phyloP scores from a whole-genome alignment of 805 yeast genomes.

The Yamadazyma ubonensis region DNA sequence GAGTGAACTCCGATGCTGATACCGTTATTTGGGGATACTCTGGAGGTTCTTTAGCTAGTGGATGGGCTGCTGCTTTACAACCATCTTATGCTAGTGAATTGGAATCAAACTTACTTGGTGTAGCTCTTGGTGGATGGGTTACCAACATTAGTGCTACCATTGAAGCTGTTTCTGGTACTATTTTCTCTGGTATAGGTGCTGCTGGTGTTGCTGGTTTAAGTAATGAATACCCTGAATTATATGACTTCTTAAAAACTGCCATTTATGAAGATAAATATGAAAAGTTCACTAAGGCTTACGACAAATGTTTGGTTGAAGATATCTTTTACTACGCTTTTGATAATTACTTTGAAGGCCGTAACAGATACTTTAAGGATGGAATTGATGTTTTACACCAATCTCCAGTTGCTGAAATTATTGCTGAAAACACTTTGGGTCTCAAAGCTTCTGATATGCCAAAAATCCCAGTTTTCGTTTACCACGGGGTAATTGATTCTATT shows the following conservation, averaged over 20 bases:
- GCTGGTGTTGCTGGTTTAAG: constrained; percentile 30
- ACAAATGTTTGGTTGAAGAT: constrained; percentile 7
- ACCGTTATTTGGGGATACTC: constrained; percentile 36
- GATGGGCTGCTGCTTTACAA: constrained; percentile 39
- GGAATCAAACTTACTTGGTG: constrained; percentile 24
- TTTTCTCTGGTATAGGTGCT: constrained; percentile 31
- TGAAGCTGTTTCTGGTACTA: constrained; percentile 22
- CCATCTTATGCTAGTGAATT: constrained; percentile 38
- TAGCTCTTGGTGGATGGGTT: constrained; percentile 37
- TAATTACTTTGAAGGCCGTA: constrained; percentile 11
- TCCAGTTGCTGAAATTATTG: constrained; percentile 6
- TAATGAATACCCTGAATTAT: constrained; percentile 28
- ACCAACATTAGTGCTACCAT: constrained; percentile 32
- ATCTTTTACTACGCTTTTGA: constrained; percentile 12
- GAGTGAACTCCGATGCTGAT: constrained; percentile 19
- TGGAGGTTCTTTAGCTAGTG: constrained; percentile 39
- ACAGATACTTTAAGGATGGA: constrained; percentile 13
- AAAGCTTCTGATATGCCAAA: constrained; percentile 18
- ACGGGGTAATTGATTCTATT: constrained; percentile 20
- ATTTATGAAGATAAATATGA: constrained; percentile 10
- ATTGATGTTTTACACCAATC: constrained; percentile 8
- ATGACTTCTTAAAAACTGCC: constrained; percentile 7
- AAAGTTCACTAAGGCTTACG: constrained; percentile 10
- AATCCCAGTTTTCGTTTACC: constrained; percentile 24
- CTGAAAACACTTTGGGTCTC: constrained; percentile 14